phyloP scores from a whole-genome alignment of 345 rosid genomes.

The Cardiospermum halicacabum region DNA sequence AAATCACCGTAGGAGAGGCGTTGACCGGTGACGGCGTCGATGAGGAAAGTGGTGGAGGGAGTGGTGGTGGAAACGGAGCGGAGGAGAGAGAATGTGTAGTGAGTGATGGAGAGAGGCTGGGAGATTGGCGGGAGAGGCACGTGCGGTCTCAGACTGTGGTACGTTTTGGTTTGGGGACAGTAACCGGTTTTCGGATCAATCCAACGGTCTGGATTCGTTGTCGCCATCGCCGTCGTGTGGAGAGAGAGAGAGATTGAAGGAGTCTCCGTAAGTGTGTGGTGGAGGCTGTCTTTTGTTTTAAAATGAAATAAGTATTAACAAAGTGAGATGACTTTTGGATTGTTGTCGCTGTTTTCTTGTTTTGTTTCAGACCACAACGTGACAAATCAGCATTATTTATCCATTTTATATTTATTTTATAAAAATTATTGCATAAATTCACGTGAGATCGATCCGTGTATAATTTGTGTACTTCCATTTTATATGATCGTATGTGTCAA shows the following conservation, averaged over 20 bases:
- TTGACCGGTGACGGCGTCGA: slow-evolving; percentile 37
- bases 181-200: slow-evolving; percentile 46
- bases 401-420: no score
- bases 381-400: no score
- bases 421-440: no score
- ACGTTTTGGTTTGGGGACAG: slow-evolving; percentile 39
- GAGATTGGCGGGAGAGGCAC: slow-evolving; percentile 45
- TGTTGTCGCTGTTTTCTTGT: no score
- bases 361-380: no score
- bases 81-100: slow-evolving; percentile 53
- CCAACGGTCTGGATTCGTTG: slow-evolving; percentile 1
- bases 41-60: slow-evolving; percentile 29
- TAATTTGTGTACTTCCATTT: no score
- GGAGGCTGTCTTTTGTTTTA: no score
- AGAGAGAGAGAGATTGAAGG: not conserved
- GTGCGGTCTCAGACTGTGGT: slow-evolving; percentile 49
- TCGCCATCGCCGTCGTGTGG: not conserved
- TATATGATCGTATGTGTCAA: no score
- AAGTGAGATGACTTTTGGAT: no score
- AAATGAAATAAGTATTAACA: no score
- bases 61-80: slow-evolving; percentile 26
- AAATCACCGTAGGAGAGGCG: slow-evolving; percentile 43
- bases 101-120: slow-evolving; percentile 51
- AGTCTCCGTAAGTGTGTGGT: no score
- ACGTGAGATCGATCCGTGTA: no score